phyloP scores from a whole-genome alignment of 257 asterid genomes.

The Jacaranda copaia region DNA sequence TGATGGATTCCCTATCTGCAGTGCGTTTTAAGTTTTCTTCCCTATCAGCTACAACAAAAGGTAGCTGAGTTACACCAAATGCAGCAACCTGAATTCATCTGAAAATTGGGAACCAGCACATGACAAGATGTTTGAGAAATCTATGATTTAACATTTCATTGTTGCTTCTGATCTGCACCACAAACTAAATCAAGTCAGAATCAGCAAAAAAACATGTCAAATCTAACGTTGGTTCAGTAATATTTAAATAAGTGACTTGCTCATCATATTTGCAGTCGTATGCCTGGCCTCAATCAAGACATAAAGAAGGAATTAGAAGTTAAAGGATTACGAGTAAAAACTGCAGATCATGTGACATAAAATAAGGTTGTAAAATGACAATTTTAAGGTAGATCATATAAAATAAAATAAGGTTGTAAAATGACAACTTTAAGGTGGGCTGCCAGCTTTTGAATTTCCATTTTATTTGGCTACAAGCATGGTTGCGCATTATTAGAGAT shows the following conservation, averaged over 20 bases:
- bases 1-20: background rate
- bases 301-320: too few relatives aligned
- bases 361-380: too few relatives aligned
- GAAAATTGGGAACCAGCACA: background rate
- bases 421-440: too few relatives aligned
- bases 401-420: background rate
- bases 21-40: too few relatives aligned
- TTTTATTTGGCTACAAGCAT: too few relatives aligned
- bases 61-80: background rate
- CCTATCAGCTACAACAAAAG: slow-evolving; percentile 21
- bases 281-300: too few relatives aligned
- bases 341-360: too few relatives aligned
- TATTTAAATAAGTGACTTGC: too few relatives aligned
- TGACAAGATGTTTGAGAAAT: background rate
- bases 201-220: background rate
- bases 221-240: background rate
- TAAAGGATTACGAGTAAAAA: background rate
- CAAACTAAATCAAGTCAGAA: slow-evolving; percentile 5
- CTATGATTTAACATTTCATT: background rate
- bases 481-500: too few relatives aligned
- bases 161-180: slow-evolving; percentile 13
- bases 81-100: background rate
- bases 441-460: too few relatives aligned
- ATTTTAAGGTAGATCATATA: too few relatives aligned
- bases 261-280: background rate